A percentile compares a stretch with the other conserved stretches of the same genome.
Conservation (phyloP, 2,329 filamentous ascomycete species). For the Trichoderma semiorbis region DNA sequence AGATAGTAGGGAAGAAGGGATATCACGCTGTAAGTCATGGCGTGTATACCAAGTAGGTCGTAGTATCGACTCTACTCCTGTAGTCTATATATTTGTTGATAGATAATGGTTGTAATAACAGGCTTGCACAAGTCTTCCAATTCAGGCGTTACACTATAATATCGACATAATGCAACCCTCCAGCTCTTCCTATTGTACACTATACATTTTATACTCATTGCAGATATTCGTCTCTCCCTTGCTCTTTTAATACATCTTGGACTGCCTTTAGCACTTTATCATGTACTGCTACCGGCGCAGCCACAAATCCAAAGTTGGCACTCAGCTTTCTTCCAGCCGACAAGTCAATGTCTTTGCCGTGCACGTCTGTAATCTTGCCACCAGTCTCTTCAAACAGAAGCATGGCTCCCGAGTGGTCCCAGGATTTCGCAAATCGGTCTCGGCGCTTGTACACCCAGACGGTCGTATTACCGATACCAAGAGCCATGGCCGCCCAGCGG, state of each 20-base stretch:
- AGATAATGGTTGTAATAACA: background rate
- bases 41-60: conserved; percentile 38
- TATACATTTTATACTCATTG: background rate
- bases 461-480: conserved; percentile 51
- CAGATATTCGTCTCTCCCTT: conserved; percentile 28
- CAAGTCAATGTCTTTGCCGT: conserved; percentile 50
- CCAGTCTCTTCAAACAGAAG: conserved; percentile 56
- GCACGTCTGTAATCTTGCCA: conserved; percentile 52
- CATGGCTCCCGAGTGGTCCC: conserved; percentile 61
- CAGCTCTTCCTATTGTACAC: background rate
- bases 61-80: background rate
- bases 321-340: conserved; percentile 46
- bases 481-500: conserved; percentile 51
- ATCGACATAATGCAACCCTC: background rate
- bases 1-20: conserved; percentile 40
- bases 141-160: no score
- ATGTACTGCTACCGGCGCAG: conserved; percentile 46
- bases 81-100: background rate
- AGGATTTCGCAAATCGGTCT: conserved; percentile 50
- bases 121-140: background rate
- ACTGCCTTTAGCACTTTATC: conserved; percentile 59
- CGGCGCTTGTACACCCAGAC: conserved; percentile 54
- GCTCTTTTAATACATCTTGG: conserved; percentile 63
- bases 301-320: conserved; percentile 55
- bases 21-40: conserved; percentile 43